Evolutionary conservation across 1,139 yeast species (phyloP).

Genomic region (Blastobotrys apis): DNA sequence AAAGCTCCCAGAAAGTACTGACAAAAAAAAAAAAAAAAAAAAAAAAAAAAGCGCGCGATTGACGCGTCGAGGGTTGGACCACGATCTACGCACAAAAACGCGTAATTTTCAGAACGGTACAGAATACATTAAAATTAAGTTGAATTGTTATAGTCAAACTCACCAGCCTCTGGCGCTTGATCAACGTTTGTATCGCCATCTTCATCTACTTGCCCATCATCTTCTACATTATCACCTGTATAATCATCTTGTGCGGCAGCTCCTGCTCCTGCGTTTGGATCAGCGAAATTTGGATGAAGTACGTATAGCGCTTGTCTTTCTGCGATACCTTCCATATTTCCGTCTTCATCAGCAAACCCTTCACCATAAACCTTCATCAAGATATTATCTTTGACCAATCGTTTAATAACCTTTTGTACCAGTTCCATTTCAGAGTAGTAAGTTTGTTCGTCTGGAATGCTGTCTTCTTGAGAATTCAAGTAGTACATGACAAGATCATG

Average conservation of each 20-base stretch:
- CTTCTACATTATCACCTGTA: constrained; percentile 4
- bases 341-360: constrained; percentile 37
- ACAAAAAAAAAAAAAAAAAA: neutral
- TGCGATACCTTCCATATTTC: neutral
- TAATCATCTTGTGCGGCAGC: constrained; percentile 6
- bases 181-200: too few species aligned
- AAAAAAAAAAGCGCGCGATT: neutral
- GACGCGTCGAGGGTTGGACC: neutral
- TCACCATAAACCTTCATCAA: constrained; percentile 76
- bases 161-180: too few species aligned
- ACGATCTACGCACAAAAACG: neutral
- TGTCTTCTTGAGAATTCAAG: constrained; percentile 68
- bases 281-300: constrained; percentile 77
- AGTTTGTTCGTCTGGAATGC: constrained; percentile 64
- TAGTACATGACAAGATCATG: constrained; percentile 76
- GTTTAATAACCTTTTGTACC: constrained; percentile 74
- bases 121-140: too few species aligned
- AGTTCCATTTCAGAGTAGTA: constrained; percentile 66
- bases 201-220: neutral
- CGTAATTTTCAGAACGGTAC: too few species aligned
- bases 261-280: constrained; percentile 9
- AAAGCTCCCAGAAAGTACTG: too few species aligned
- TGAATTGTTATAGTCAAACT: too few species aligned
- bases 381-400: constrained; percentile 81
- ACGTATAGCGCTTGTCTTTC: constrained; percentile 53